A percentile compares a stretch with the other conserved stretches of the same genome.
Evolutionary conservation across 192 early-diverging fungal genomes (phyloP).

Genomic region (Gonapodya prolifera): DNA sequence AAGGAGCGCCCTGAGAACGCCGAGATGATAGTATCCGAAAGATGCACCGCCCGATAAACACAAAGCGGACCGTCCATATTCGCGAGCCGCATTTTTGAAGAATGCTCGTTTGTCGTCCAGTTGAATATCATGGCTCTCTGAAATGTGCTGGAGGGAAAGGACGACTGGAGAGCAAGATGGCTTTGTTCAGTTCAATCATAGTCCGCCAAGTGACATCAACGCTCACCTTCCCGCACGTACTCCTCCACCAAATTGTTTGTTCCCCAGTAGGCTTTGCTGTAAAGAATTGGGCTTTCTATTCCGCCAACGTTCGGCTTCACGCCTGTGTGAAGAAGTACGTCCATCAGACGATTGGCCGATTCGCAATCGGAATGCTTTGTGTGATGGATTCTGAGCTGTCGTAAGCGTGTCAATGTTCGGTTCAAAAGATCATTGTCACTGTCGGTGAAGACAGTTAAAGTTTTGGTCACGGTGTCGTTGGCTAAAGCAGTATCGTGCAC

Average conservation of each 20-base stretch:
- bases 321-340: slow-evolving; percentile 22
- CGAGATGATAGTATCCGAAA: slow-evolving; percentile 59
- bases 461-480: neutral
- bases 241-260: slow-evolving; percentile 61
- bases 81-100: slow-evolving; percentile 44
- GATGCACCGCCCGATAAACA: no score
- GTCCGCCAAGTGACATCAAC: neutral
- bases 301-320: slow-evolving; percentile 63
- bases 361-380: slow-evolving; percentile 12
- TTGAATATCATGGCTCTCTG: slow-evolving; percentile 17
- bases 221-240: slow-evolving; percentile 48
- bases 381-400: neutral
- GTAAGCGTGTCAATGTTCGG: neutral
- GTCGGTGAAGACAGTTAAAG: neutral
- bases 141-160: slow-evolving; percentile 27
- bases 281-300: slow-evolving; percentile 59
- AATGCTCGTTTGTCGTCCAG: slow-evolving; percentile 45
- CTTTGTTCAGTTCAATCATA: neutral
- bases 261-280: slow-evolving; percentile 58
- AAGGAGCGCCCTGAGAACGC: slow-evolving; percentile 58
- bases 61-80: slow-evolving; percentile 65
- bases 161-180: neutral
- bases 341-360: neutral
- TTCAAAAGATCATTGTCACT: slow-evolving; percentile 15
- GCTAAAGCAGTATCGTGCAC: slow-evolving; percentile 39